These are phyloP conservation scores for Tilletia horrida DNA, from an alignment of 1,284 basidiomycete species.

Conservation along the genomic window DNA sequence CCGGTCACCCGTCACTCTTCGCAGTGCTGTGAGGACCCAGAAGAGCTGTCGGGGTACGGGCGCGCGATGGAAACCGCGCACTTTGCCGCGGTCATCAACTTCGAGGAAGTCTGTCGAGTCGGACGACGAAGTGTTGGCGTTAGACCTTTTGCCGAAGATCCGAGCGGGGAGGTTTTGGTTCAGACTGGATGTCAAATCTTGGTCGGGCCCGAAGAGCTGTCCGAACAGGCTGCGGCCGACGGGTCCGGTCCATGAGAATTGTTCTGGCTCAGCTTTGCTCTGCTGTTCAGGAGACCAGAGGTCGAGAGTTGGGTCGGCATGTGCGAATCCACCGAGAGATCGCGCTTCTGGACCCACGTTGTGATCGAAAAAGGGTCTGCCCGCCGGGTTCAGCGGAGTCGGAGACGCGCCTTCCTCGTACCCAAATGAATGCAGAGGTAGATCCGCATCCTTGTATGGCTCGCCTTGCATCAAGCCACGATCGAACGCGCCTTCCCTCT, in stretches of 20 bases:
- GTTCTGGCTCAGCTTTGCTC: background rate
- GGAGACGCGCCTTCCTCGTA: constrained; percentile 2
- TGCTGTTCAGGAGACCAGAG: no score
- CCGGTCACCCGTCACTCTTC: constrained; percentile 16
- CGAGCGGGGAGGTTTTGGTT: background rate
- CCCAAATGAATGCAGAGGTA: background rate
- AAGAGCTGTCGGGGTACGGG: constrained; percentile 21
- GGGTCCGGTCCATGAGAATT: background rate
- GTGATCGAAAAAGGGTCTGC: background rate
- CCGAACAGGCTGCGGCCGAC: background rate
- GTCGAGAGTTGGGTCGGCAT: no score
- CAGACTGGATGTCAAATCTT: background rate
- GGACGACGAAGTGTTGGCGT: background rate
- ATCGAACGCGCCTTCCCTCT: constrained; percentile 2
- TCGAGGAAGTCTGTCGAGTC: background rate
- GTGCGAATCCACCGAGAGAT: no score
- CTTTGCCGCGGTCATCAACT: background rate
- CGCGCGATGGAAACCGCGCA: constrained; percentile 14
- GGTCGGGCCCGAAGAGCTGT: background rate
- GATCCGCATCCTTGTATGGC: background rate
- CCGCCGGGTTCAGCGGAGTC: background rate
- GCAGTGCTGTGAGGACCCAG: constrained; percentile 22
- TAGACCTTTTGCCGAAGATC: background rate
- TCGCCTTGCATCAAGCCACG: background rate
- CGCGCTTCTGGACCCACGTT: background rate